A percentile compares a stretch with the other conserved stretches of the same genome.
Evolutionary conservation across 306 rosid species (phyloP).

Genomic region (Quercus dentata): DNA sequence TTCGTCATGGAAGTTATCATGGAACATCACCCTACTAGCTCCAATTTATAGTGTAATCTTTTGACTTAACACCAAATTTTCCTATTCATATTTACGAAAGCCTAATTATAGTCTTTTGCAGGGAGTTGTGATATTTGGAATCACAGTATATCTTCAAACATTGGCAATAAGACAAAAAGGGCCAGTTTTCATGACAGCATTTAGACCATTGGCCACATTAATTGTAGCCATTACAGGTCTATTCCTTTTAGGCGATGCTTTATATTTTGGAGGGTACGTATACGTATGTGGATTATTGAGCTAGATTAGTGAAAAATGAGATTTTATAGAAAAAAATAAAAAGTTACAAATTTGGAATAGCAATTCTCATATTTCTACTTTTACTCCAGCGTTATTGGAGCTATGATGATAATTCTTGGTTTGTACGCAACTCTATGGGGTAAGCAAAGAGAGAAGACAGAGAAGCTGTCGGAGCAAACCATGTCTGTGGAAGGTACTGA

Average conservation of each 20-base stretch:
- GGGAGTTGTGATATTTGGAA: conserved; percentile 23
- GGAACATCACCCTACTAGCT: conserved; percentile 29
- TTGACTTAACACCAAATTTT: not conserved
- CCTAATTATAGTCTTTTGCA: not conserved
- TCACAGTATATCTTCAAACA: not conserved
- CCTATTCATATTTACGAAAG: too few species aligned
- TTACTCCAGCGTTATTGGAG: not conserved
- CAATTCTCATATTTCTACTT: not conserved
- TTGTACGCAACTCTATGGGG: not conserved
- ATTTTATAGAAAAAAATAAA: not conserved
- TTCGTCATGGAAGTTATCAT: conserved; percentile 23
- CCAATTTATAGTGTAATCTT: conserved; percentile 12
- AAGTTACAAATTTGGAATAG: not conserved
- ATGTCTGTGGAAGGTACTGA: not conserved
- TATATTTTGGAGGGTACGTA: conserved; percentile 23
- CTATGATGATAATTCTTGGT: not conserved
- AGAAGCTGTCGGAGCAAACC: not conserved
- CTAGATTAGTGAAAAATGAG: not conserved
- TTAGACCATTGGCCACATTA: conserved; percentile 14
- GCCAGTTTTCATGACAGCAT: conserved; percentile 28
- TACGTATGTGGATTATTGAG: not conserved
- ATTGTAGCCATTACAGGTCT: conserved; percentile 12
- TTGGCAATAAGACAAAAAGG: conserved; percentile 15
- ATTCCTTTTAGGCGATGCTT: conserved; percentile 17
- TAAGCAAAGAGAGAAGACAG: not conserved